A percentile compares a stretch with the other conserved stretches of the same genome.
Conservation (phyloP, 176 grass and related monocot species). For the Oryza meyeriana region DNA sequence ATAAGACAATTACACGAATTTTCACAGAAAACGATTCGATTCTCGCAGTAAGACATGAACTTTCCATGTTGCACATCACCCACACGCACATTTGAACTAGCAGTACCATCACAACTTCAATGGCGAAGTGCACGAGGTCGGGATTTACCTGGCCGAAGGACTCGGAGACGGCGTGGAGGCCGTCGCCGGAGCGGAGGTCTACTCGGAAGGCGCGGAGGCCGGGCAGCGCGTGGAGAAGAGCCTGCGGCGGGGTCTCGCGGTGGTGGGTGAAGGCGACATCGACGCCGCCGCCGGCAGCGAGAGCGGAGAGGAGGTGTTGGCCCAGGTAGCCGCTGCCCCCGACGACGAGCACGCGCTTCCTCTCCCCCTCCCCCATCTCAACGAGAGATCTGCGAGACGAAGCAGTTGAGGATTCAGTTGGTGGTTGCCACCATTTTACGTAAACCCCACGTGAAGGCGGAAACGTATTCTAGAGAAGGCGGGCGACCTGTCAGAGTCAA, state of each 20-base stretch:
- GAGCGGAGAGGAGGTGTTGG: constrained; percentile 75
- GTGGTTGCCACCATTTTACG: background rate
- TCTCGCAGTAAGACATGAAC: no score
- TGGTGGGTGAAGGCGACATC: constrained; percentile 82
- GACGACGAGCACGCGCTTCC: constrained; percentile 66
- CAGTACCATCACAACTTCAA: background rate
- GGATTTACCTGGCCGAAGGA: constrained; percentile 67
- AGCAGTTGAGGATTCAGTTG: background rate
- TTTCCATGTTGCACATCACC: no score
- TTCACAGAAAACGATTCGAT: background rate
- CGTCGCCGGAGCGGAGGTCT: constrained; percentile 66
- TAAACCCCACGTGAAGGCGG: background rate
- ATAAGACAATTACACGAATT: background rate
- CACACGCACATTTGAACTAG: background rate
- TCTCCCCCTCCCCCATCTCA: background rate
- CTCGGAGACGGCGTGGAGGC: constrained; percentile 39
- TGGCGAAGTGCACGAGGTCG: background rate
- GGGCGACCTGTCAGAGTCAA: background rate
- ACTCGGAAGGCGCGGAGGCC: constrained; percentile 54
- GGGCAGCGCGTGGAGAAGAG: constrained; percentile 60
- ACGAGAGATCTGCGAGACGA: background rate
- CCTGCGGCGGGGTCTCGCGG: constrained; percentile 50
- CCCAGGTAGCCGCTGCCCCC: constrained; percentile 88
- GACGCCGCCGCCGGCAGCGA: constrained; percentile 15
- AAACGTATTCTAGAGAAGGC: background rate